Evolutionary conservation across 2,329 filamentous ascomycete species (phyloP).

Genomic region (Arthrobotrys iridis): DNA sequence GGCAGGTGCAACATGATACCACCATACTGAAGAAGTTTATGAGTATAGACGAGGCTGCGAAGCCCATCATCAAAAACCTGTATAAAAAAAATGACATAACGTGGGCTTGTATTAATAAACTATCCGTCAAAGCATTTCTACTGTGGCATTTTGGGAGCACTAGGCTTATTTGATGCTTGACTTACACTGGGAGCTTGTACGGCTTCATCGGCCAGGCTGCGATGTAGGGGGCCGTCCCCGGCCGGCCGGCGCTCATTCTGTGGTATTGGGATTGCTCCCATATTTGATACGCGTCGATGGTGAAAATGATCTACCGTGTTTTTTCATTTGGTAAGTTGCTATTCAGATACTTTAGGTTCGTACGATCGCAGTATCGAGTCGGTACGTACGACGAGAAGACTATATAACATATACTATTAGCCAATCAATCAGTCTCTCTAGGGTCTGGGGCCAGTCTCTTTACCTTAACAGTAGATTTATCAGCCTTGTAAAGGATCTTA

Average conservation of each 20-base stretch:
- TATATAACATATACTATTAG: background rate
- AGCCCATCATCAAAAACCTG: conserved; percentile 33
- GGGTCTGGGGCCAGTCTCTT: background rate
- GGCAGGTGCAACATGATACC: conserved; percentile 41
- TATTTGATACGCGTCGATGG: conserved; percentile 25
- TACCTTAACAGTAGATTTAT: conserved; percentile 38
- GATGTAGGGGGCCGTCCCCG: conserved; percentile 39
- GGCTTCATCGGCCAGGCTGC: conserved; percentile 47
- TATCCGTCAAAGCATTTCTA: too few species aligned
- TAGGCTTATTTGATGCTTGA: too few species aligned
- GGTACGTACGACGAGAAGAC: conserved; percentile 33
- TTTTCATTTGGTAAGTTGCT: background rate
- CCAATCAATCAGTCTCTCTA: background rate
- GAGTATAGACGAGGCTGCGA: background rate
- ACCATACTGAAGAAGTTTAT: conserved; percentile 19
- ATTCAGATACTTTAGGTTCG: background rate
- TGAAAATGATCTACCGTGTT: conserved; percentile 10
- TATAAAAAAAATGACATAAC: too few species aligned
- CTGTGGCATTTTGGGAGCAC: too few species aligned
- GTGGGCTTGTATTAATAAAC: too few species aligned
- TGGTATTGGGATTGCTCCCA: conserved; percentile 24
- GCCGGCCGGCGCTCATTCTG: conserved; percentile 43
- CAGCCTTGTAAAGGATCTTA: conserved; percentile 15
- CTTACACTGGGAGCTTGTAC: conserved; percentile 31
- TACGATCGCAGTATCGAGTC: background rate